Conservation (phyloP, 2,329 filamentous ascomycete genomes). For the Myriosclerotinia duriaeana region DNA sequence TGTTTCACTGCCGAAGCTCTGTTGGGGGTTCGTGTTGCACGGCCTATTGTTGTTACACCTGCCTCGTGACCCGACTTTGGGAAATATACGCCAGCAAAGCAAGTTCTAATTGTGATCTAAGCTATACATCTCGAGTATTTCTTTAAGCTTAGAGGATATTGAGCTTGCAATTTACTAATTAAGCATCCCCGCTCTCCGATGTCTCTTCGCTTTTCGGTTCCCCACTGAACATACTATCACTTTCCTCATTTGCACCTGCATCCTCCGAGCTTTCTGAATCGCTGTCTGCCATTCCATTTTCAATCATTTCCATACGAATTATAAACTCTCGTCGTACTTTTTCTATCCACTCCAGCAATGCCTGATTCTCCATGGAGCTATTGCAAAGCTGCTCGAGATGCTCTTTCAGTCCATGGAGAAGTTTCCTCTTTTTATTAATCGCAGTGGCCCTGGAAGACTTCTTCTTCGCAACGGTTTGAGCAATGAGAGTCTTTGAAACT, state of each 20-base stretch:
- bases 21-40: not conserved
- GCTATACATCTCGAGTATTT: not conserved
- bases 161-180: not conserved
- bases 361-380: conserved; percentile 63
- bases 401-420: conserved; percentile 72
- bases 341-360: conserved; percentile 62
- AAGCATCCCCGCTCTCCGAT: not conserved
- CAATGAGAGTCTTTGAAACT: conserved; percentile 62
- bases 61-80: not conserved
- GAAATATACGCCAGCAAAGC: not conserved
- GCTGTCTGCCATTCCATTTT: conserved; percentile 41
- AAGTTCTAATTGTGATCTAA: not conserved
- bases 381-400: conserved; percentile 67
- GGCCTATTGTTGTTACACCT: not conserved
- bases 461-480: conserved; percentile 57
- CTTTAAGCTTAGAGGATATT: not conserved
- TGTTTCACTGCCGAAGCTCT: not conserved
- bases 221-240: not conserved
- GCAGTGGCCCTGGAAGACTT: conserved; percentile 58
- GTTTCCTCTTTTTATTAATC: conserved; percentile 63
- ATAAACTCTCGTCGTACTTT: conserved; percentile 75
- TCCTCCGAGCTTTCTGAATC: conserved; percentile 27
- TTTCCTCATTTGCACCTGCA: conserved; percentile 2
- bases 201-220: not conserved
- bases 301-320: conserved; percentile 63